Evolutionary conservation across 805 yeast species (phyloP).

Genomic region (Lachancea lanzarotensis): DNA sequence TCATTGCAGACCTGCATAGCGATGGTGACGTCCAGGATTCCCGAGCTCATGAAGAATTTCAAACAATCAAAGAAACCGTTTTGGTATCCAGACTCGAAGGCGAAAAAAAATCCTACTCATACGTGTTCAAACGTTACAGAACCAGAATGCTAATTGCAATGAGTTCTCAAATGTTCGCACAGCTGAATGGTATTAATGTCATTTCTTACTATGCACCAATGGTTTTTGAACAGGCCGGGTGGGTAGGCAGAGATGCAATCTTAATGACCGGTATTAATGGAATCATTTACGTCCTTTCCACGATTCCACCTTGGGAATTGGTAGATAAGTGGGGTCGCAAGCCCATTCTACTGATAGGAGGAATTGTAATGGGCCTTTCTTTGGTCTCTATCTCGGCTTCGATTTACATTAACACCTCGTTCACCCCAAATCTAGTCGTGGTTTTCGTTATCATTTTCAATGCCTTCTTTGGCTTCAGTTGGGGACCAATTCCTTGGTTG

Average conservation of each 20-base stretch:
- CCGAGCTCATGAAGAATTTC: slow-evolving; percentile 63
- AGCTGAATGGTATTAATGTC: slow-evolving; percentile 87
- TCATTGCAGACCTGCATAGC: slow-evolving; percentile 75
- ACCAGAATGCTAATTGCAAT: slow-evolving; percentile 80
- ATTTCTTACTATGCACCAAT: slow-evolving; percentile 90
- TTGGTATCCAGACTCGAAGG: slow-evolving; percentile 75
- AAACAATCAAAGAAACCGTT: slow-evolving; percentile 76
- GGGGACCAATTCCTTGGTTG: slow-evolving; percentile 95
- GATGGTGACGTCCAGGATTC: slow-evolving; percentile 69
- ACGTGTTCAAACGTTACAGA: slow-evolving; percentile 71
- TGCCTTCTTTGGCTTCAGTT: slow-evolving; percentile 79
- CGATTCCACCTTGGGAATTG: slow-evolving; percentile 85
- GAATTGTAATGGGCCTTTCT: slow-evolving; percentile 71
- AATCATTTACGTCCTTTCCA: slow-evolving; percentile 52
- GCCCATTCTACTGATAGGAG: slow-evolving; percentile 74
- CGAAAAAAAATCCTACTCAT: slow-evolving; percentile 57
- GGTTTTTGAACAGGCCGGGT: slow-evolving; percentile 92
- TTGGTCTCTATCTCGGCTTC: slow-evolving; percentile 59
- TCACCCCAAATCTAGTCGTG: slow-evolving; percentile 69
- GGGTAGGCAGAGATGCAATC: slow-evolving; percentile 83
- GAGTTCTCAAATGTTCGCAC: slow-evolving; percentile 89
- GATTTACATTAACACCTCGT: slow-evolving; percentile 40
- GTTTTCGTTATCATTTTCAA: slow-evolving; percentile 70
- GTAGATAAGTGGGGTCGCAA: slow-evolving; percentile 91
- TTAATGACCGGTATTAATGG: slow-evolving; percentile 84